Base-by-base conservation (phyloP, 116 monocot genomes). In the Dioscorea cayenensis region DNA sequence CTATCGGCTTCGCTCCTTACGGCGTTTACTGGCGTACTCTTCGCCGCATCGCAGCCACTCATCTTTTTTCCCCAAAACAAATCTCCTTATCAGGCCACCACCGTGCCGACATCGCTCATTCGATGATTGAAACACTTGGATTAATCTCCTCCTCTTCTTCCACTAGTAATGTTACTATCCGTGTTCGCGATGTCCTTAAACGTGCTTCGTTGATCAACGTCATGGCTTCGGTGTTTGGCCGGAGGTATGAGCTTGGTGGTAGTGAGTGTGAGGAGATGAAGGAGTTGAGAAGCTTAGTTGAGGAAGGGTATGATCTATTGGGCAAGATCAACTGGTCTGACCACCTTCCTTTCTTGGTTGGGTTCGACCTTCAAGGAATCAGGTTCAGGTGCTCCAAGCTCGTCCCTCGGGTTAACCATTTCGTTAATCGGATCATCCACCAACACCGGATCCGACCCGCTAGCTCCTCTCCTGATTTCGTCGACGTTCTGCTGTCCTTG, bases 1-100 rank as follows among this genome's bases (percentile, higher is more conserved):
- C 87, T 32, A 84, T 88, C 52, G 87, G 87, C 29, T 88, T 88
- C 74, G 84, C 87, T 2, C 81, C 84, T 6, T 60, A 74, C 64
- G 81, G 87, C 18, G 59, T 14, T 0, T 81, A 88, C 84, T 88
- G 84, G 87, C 70, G 84, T 49, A 37, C 37, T 36, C 81, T 84
- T 16, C 64, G 84, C 27, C 70, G 84, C 11, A 71, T 88, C 60
- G 73, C 81, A 10, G 32, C 87, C 49, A 32, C 28, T 2, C 76
- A 84, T 22, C 67, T 88, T 25, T 85, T 85, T 73, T 72, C 76
- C 3, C 85, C 85, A 10, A 75, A 70, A 27, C 75, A 75, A n/a
- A 66, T 85, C 48, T 4, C 68, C 0, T 68, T 64, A n/a, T 76
- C 78, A 6, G 78, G 28, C 10, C 19, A 51, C 2, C 61, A 76